A percentile compares a stretch with the other conserved stretches of the same genome.
Evolutionary conservation across 108 stramenopile species (phyloP).

Genomic region (Nitzschia sp.): DNA sequence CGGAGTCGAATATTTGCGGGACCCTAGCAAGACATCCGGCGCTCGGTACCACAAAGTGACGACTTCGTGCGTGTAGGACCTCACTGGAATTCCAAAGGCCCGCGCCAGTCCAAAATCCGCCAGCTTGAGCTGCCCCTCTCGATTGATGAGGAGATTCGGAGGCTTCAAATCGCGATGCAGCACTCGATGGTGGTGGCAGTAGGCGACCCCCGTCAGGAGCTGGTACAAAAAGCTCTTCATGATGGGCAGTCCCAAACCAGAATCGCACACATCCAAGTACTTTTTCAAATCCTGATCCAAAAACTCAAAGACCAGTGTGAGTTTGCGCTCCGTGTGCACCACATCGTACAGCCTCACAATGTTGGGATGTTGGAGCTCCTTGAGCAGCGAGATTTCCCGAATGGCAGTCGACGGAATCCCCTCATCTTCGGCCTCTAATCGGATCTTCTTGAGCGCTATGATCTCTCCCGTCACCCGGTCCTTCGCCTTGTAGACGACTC

Average conservation of each 20-base stretch:
- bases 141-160: conserved; percentile 96
- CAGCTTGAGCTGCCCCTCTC: conserved; percentile 96
- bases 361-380: conserved; percentile 94
- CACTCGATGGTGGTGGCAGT: conserved; percentile 98
- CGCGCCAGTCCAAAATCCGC: conserved; percentile 99
- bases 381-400: conserved; percentile 91
- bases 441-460: conserved; percentile 93
- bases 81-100: conserved; percentile 97
- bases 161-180: conserved; percentile 95
- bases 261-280: conserved; percentile 94
- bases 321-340: conserved; percentile 94
- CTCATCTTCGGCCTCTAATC: conserved; percentile 92
- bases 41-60: conserved; percentile 99
- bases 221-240: conserved; percentile 97
- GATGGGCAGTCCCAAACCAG: conserved; percentile 88
- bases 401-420: conserved; percentile 94
- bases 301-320: conserved; percentile 99
- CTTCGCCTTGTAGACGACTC: conserved; percentile 98
- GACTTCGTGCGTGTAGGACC: conserved; percentile 93
- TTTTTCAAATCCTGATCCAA: conserved; percentile 98
- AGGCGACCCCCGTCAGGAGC: conserved; percentile 95
- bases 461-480: conserved; percentile 93
- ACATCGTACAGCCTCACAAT: conserved; percentile 98
- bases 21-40: conserved; percentile 97
- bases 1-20: conserved; percentile 94